Evolutionary conservation across 805 yeast species (phyloP), one percentile per base, ranked within the genome.

Genomic region (Brettanomyces custersianus): DNA sequence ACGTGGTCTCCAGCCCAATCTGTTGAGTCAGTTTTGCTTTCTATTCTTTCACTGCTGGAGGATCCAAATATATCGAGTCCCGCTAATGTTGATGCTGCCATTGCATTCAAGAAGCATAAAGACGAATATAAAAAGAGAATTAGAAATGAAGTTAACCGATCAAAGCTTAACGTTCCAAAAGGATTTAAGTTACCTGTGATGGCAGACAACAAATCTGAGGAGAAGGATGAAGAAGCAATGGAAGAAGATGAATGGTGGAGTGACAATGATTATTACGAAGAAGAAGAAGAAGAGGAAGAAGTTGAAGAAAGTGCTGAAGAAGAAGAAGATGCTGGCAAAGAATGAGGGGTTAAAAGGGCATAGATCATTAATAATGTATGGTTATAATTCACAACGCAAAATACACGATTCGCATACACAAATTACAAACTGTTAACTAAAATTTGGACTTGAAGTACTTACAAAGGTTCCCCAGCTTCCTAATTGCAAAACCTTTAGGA

Each of bases 21-120:
- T 12, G 97, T 86, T 5, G 96, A 90, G 61, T 68, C 83, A 23
- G 96, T 90, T n/a, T 71, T 90, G 51, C 78, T 92, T 33, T 83
- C 95, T 20, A 88, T 90, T 45, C 81, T 92, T 22, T 85, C 96
- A 5, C 67, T 90, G 37, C 70, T 90, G 48, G 95, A 88, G 51
- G 97, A 90, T 57, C 98, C 98, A 33, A 90, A 90, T 62, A 80
- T 85, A 36, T 74, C 78, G 39, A 82, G 95, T 5, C 97, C 98
- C 10, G 98, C 98, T 4, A 90, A 90, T 57, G 88, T 92, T 31
- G 97, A 90, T 56, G 98, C 98, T 7, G 86, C 95, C n/a, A 84
- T 90, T 24, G 86, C 84, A 47, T 88, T 85, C 72, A 72, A 94
- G 50, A 85, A 84, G 51, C 77, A 83, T 58, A 78, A 81, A 20